Conservation (phyloP, 169 alveolate genomes). For the Besnoitia besnoiti region DNA sequence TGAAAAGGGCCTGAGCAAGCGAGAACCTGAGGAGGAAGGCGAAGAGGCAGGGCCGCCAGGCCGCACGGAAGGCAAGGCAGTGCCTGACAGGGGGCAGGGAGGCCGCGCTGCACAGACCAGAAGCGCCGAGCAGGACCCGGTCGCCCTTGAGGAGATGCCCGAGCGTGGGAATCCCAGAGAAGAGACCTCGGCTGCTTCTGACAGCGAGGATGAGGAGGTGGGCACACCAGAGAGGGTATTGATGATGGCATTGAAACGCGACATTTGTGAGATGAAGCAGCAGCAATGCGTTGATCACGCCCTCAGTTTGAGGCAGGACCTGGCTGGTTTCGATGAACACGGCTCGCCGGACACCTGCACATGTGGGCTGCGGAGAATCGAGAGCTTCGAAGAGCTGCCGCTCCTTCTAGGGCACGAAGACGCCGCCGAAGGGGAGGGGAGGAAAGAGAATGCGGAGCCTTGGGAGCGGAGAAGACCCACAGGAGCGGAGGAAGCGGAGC, state of each 20-base stretch:
- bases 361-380: not conserved
- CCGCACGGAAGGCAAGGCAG: not conserved
- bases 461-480: not conserved
- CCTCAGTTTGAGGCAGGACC: not conserved
- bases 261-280: not conserved
- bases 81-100: not conserved
- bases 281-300: not conserved
- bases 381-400: constrained; percentile 12
- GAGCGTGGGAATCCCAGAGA: too few relatives aligned
- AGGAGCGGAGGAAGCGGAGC: not conserved
- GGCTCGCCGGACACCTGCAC: not conserved
- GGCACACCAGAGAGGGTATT: not conserved
- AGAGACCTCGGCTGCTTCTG: too few relatives aligned
- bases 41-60: not conserved
- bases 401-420: not conserved
- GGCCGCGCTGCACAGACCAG: not conserved
- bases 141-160: too few relatives aligned
- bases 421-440: not conserved
- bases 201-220: too few relatives aligned
- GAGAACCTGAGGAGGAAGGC: too few relatives aligned
- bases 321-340: not conserved
- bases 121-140: too few relatives aligned
- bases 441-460: not conserved
- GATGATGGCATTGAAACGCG: not conserved
- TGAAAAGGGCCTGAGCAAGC: too few relatives aligned